phyloP scores from a whole-genome alignment of 140 eudicot genomes.

The Stevia rebaudiana region DNA sequence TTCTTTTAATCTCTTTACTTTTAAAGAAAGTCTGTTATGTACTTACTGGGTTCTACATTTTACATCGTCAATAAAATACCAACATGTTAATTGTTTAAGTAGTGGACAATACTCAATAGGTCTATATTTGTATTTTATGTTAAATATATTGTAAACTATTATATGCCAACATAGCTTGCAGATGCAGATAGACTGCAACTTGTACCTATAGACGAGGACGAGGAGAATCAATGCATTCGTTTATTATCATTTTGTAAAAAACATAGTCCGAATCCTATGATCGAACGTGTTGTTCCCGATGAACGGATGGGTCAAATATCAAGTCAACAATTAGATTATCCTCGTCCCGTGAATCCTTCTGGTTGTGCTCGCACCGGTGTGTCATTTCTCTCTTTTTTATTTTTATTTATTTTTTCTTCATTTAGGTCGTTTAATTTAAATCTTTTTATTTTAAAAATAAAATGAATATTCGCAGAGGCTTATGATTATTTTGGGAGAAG shows the following conservation, averaged over 20 bases:
- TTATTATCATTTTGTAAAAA: slow-evolving; percentile 84
- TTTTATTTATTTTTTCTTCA: not conserved
- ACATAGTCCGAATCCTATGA: slow-evolving; percentile 62
- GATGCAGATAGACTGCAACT: slow-evolving; percentile 71
- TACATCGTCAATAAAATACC: not conserved
- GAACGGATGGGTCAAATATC: slow-evolving; percentile 43
- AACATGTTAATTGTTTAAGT: not conserved
- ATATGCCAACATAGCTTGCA: slow-evolving; percentile 51
- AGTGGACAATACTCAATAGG: slow-evolving; percentile 1
- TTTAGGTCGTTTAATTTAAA: not conserved
- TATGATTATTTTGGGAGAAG: slow-evolving; percentile 70
- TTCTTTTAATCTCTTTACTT: not conserved
- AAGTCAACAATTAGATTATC: slow-evolving; percentile 37
- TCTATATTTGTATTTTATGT: slow-evolving; percentile 1
- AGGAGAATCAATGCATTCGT: slow-evolving; percentile 86
- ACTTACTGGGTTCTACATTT: not conserved
- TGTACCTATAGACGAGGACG: slow-evolving; percentile 76
- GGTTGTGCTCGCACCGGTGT: slow-evolving; percentile 98
- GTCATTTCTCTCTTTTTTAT: slow-evolving; percentile 1
- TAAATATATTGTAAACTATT: slow-evolving; percentile 3
- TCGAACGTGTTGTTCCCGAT: slow-evolving; percentile 42
- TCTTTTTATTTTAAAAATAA: not conserved
- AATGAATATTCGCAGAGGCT: slow-evolving; percentile 52
- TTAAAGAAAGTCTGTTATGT: not conserved
- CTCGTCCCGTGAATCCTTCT: slow-evolving; percentile 64